Conservation (phyloP, 345 rosid genomes). For the Conringia planisiliqua region DNA sequence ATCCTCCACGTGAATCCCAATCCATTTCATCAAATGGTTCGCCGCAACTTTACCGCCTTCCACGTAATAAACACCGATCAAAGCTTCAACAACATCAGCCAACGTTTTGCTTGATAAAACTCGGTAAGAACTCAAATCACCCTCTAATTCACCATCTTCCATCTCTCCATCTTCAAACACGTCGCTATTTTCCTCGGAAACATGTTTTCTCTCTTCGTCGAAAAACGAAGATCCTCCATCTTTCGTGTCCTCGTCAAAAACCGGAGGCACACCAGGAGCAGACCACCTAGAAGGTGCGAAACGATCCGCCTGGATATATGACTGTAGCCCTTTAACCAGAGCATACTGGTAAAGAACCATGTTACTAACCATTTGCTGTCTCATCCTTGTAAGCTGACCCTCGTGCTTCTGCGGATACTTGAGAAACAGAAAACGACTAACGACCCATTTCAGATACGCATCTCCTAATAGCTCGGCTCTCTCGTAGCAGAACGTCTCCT, state of each 20-base stretch:
- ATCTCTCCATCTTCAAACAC: constrained; percentile 64
- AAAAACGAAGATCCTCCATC: constrained; percentile 77
- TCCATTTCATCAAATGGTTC: constrained; percentile 95
- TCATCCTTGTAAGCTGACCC: constrained; percentile 97
- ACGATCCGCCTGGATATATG: constrained; percentile 97
- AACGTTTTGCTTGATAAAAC: constrained; percentile 96
- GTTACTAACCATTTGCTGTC: constrained; percentile 98
- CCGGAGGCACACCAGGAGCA: constrained; percentile 97
- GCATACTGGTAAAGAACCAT: constrained; percentile 88
- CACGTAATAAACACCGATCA: constrained; percentile 95
- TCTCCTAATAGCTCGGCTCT: constrained; percentile 99
- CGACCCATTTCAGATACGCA: constrained; percentile 98
- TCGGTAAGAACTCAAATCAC: constrained; percentile 88
- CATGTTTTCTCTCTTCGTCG: constrained; percentile 43
- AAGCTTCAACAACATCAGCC: constrained; percentile 97
- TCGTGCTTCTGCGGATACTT: constrained; percentile 97
- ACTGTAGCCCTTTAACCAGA: constrained; percentile 77
- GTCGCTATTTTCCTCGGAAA: constrained; percentile 33
- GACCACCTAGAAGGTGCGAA: constrained; percentile 99
- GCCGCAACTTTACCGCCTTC: constrained; percentile 87
- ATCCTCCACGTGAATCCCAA: constrained; percentile 80
- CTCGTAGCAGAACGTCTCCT: constrained; percentile 97
- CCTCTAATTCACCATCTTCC: constrained; percentile 95
- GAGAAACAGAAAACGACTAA: constrained; percentile 87
- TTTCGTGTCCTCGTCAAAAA: constrained; percentile 87